These are phyloP conservation scores for Microdochium nivale DNA, from an alignment of 2,329 filamentous ascomycete species.

Conservation along the genomic window DNA sequence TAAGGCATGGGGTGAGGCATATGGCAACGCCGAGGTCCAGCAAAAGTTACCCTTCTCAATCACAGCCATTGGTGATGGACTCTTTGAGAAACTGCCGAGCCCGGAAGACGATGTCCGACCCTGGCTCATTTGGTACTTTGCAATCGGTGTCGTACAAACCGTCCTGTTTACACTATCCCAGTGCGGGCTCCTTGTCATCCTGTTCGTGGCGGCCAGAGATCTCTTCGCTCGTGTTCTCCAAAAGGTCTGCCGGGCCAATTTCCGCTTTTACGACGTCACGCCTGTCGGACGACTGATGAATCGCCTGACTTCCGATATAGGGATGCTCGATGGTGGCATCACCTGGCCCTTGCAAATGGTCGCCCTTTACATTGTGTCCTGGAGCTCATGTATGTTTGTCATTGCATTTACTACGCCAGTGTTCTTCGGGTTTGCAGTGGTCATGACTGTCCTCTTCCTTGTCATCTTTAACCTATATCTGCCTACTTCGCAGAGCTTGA, in stretches of 20 bases:
- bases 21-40: slow-evolving; percentile 29
- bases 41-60: background rate
- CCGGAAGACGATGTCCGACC: slow-evolving; percentile 59
- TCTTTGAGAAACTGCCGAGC: slow-evolving; percentile 49
- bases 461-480: slow-evolving; percentile 69
- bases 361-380: slow-evolving; percentile 61
- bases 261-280: slow-evolving; percentile 86
- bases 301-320: slow-evolving; percentile 81
- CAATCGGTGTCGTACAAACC: slow-evolving; percentile 54
- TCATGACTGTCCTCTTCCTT: slow-evolving; percentile 61
- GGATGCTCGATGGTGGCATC: slow-evolving; percentile 81
- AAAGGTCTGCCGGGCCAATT: slow-evolving; percentile 69
- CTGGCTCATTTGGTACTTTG: slow-evolving; percentile 66
- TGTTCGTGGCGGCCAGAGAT: slow-evolving; percentile 66
- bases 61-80: slow-evolving; percentile 10
- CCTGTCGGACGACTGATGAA: slow-evolving; percentile 90
- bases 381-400: slow-evolving; percentile 64
- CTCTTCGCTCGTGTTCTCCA: slow-evolving; percentile 68
- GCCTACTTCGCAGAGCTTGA: slow-evolving; percentile 73
- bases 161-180: slow-evolving; percentile 53
- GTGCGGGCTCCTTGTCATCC: slow-evolving; percentile 63
- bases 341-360: slow-evolving; percentile 64
- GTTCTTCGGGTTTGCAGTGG: slow-evolving; percentile 65
- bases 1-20: slow-evolving; percentile 80
- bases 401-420: slow-evolving; percentile 71